Evolutionary conservation across 192 early-diverging fungal species (phyloP).

Genomic region (Oehlia diaphana): DNA sequence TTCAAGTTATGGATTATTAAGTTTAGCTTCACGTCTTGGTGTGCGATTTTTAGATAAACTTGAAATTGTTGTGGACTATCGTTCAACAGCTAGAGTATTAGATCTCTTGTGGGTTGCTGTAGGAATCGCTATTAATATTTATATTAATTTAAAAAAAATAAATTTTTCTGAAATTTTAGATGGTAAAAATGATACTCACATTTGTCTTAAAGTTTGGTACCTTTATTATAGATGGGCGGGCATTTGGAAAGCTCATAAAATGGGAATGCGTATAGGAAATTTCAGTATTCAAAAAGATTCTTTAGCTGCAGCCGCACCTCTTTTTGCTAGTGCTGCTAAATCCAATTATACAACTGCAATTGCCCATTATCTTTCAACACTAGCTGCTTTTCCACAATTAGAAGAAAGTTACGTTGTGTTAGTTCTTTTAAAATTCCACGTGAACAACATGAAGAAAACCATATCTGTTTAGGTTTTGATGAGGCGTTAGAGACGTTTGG

Average conservation of each 20-base stretch:
- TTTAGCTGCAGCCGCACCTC: not conserved
- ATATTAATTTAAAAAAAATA: slow-evolving; percentile 3
- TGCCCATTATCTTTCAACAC: too few species aligned
- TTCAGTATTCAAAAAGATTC: not conserved
- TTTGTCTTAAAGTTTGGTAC: not conserved
- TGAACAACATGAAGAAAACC: too few species aligned
- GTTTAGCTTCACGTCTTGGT: not conserved
- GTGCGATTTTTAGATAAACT: slow-evolving; percentile 19
- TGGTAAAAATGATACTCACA: not conserved
- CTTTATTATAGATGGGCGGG: not conserved
- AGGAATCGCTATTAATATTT: not conserved
- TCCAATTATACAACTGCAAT: too few species aligned
- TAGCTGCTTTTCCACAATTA: too few species aligned
- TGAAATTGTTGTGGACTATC: slow-evolving; percentile 17
- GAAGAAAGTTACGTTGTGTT: too few species aligned
- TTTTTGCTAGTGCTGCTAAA: not conserved
- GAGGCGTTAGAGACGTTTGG: too few species aligned
- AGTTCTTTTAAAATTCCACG: too few species aligned
- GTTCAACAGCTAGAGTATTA: not conserved
- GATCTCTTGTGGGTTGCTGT: slow-evolving; percentile 7
- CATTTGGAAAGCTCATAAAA: not conserved
- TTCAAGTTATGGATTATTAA: not conserved
- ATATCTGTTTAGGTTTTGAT: too few species aligned
- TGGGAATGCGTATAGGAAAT: not conserved
- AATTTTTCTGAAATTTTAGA: not conserved